Percentiles rank a stretch among this genome's conserved stretches.
Evolutionary conservation across 306 rosid genomes (phyloP).

Genomic region (Delonix regia): DNA sequence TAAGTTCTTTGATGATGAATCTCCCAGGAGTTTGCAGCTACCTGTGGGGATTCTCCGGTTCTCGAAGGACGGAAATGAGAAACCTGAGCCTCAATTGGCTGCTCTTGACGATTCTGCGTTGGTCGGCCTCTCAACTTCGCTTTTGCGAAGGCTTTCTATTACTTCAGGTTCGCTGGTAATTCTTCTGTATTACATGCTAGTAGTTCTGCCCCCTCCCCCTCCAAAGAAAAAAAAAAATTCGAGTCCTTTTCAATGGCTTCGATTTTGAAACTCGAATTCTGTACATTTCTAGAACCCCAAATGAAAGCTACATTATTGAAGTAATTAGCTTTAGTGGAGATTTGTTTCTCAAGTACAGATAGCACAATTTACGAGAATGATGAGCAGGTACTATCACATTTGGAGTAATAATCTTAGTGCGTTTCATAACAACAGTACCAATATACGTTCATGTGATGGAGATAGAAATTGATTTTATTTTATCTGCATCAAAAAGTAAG

Average conservation of each 20-base stretch:
- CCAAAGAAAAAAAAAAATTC: no score
- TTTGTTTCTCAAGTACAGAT: neutral
- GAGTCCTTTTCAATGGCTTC: neutral
- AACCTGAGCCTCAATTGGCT: conserved; percentile 37
- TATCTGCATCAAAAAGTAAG: neutral
- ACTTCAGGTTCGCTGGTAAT: conserved; percentile 71
- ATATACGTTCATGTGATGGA: neutral
- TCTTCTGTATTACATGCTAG: neutral
- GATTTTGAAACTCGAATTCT: neutral
- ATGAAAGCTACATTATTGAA: neutral
- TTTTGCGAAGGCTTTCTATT: conserved; percentile 66
- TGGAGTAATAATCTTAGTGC: neutral
- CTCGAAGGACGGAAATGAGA: conserved; percentile 19
- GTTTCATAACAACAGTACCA: neutral
- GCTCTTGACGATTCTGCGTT: conserved; percentile 69
- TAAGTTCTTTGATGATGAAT: conserved; percentile 17
- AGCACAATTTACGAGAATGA: neutral
- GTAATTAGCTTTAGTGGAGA: neutral
- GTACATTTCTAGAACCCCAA: neutral
- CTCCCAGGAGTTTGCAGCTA: conserved; percentile 34
- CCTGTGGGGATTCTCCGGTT: conserved; percentile 73
- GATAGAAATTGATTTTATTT: neutral
- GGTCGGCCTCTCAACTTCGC: conserved; percentile 66
- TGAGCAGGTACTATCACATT: neutral
- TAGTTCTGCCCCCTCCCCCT: neutral